Percentiles rank a stretch among this genome's conserved stretches.
phyloP scores from a whole-genome alignment of 768 basidiomycete species.

The Russula virescens region DNA sequence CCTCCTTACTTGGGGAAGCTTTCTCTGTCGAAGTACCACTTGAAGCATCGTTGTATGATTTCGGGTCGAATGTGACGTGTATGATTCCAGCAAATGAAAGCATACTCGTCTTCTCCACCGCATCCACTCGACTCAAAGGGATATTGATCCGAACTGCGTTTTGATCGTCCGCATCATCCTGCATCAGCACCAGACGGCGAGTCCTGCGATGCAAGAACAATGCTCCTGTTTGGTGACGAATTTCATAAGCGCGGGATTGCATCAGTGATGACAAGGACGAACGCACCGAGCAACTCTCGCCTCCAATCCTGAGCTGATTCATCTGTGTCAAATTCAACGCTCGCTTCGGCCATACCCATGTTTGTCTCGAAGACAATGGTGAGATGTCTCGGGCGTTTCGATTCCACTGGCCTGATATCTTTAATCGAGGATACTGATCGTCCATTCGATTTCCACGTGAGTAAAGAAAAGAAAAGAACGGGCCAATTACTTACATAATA shows the following conservation, averaged over 20 bases:
- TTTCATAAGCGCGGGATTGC: neutral
- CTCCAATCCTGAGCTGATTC: constrained; percentile 49
- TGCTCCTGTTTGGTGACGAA: constrained; percentile 33
- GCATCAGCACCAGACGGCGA: constrained; percentile 32
- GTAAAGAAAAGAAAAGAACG: too few species aligned
- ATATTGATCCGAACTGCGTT: constrained; percentile 42
- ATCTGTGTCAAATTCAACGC: constrained; percentile 51
- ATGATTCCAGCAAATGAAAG: constrained; percentile 25
- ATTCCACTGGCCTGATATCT: constrained; percentile 39
- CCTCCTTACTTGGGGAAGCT: neutral
- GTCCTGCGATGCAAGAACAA: constrained; percentile 43
- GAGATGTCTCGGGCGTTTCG: constrained; percentile 39
- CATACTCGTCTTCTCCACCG: constrained; percentile 24
- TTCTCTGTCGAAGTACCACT: neutral
- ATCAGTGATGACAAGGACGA: neutral
- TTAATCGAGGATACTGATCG: constrained; percentile 46
- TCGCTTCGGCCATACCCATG: constrained; percentile 27
- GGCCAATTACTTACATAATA: constrained; percentile 40
- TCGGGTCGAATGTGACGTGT: constrained; percentile 18
- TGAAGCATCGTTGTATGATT: neutral
- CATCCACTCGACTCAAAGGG: constrained; percentile 39
- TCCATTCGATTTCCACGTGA: too few species aligned
- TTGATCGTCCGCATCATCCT: constrained; percentile 30
- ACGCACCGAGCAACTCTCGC: constrained; percentile 41
- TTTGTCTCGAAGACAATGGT: constrained; percentile 33